phyloP scores from a whole-genome alignment of 2,329 filamentous ascomycete species.

The Aureobasidium sp. region DNA sequence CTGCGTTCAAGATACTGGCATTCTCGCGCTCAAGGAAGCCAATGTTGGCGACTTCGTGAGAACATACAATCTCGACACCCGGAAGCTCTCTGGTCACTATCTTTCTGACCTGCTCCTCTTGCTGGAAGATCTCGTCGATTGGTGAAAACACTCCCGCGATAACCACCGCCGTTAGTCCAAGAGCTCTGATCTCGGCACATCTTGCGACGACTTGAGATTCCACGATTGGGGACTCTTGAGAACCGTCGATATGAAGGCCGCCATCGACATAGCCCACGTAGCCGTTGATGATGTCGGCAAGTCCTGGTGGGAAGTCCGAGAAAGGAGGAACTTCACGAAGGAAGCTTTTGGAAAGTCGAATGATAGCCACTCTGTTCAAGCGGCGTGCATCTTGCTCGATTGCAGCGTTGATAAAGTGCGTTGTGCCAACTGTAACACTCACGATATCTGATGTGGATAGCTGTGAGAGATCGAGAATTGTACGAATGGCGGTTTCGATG shows the following conservation, averaged over 20 bases:
- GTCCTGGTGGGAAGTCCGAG: constrained; percentile 22
- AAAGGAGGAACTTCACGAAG: constrained; percentile 24
- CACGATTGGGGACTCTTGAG: constrained; percentile 32
- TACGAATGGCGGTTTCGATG: constrained; percentile 30
- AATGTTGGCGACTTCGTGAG: constrained; percentile 42
- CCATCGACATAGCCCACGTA: constrained; percentile 39
- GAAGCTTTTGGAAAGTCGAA: constrained; percentile 32
- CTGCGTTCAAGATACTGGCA: constrained; percentile 42
- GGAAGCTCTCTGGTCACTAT: constrained; percentile 41
- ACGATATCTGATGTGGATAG: constrained; percentile 24
- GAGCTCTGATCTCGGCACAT: constrained; percentile 35
- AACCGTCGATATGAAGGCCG: constrained; percentile 38
- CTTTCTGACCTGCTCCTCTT: constrained; percentile 42
- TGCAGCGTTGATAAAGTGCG: constrained; percentile 30
- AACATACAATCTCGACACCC: constrained; percentile 42
- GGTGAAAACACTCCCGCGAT: constrained; percentile 51
- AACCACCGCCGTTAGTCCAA: constrained; percentile 40
- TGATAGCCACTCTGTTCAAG: constrained; percentile 43
- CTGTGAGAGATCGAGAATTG: constrained; percentile 27
- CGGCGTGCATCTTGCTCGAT: constrained; percentile 34
- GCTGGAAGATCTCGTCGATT: constrained; percentile 44
- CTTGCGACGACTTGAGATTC: constrained; percentile 37
- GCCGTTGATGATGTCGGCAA: constrained; percentile 24
- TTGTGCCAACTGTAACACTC: constrained; percentile 44
- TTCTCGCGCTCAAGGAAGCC: constrained; percentile 43